Conservation (phyloP, 441 rosid genomes). For the Euphorbia schlechtendalii region DNA sequence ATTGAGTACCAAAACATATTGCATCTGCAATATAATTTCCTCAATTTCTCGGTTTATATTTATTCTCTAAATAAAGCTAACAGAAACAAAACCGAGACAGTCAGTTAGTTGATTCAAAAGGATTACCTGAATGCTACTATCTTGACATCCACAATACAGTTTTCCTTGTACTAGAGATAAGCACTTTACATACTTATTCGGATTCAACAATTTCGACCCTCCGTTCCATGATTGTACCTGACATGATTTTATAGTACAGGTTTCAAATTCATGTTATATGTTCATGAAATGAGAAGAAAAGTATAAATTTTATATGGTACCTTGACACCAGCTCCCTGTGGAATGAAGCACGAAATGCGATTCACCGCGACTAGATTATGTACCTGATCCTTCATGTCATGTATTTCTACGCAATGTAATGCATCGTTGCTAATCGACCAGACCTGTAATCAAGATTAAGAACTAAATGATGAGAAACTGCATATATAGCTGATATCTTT, state of each 20-base stretch:
- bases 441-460: slow-evolving; percentile 29
- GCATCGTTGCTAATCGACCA: slow-evolving; percentile 45
- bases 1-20: too few relatives aligned
- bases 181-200: slow-evolving; percentile 45
- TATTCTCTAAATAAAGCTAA: too few relatives aligned
- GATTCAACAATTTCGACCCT: slow-evolving; percentile 44
- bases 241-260: neutral
- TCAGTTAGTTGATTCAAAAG: neutral
- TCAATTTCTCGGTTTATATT: too few relatives aligned
- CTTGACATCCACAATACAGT: slow-evolving; percentile 66
- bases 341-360: slow-evolving; percentile 52
- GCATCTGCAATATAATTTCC: too few relatives aligned
- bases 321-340: slow-evolving; percentile 79
- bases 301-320: slow-evolving; percentile 26
- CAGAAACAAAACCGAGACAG: neutral
- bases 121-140: slow-evolving; percentile 60
- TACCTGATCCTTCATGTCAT: slow-evolving; percentile 69
- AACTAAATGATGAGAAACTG: neutral
- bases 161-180: slow-evolving; percentile 53
- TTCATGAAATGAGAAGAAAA: neutral
- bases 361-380: slow-evolving; percentile 46
- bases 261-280: neutral
- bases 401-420: slow-evolving; percentile 47
- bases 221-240: slow-evolving; percentile 73
- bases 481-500: neutral